Evolutionary conservation across 1,139 yeast species (phyloP).

Genomic region (Wickerhamomyces sp.): DNA sequence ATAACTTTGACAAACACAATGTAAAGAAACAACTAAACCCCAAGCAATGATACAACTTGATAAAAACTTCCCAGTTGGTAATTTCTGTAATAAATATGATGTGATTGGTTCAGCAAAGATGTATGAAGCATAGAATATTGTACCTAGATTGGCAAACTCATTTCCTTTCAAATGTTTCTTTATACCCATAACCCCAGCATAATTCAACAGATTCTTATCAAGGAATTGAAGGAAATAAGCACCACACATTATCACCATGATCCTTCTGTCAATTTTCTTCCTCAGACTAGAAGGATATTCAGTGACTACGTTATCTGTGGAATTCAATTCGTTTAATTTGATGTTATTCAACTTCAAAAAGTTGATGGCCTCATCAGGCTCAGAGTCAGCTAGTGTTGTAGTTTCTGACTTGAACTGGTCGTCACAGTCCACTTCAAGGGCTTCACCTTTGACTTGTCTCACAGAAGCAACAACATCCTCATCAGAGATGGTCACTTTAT

Average conservation of each 20-base stretch:
- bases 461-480: too few species aligned
- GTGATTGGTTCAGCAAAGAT: constrained; percentile 53
- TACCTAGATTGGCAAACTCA: constrained; percentile 51
- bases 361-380: constrained; percentile 21
- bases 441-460: too few species aligned
- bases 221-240: constrained; percentile 45
- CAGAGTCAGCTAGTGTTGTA: constrained; percentile 14
- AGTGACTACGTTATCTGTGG: constrained; percentile 13
- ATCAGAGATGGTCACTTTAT: too few species aligned
- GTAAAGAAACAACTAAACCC: constrained; percentile 43
- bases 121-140: constrained; percentile 49
- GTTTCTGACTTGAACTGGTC: constrained; percentile 11
- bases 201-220: constrained; percentile 44
- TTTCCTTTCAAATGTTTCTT: constrained; percentile 34
- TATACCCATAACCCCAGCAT: constrained; percentile 50
- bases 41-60: constrained; percentile 38
- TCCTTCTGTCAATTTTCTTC: constrained; percentile 37
- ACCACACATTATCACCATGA: constrained; percentile 41
- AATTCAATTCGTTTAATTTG: constrained; percentile 2
- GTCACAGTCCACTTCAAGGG: too few species aligned
- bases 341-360: constrained; percentile 14
- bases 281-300: constrained; percentile 24
- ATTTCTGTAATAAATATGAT: constrained; percentile 40
- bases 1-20: constrained; percentile 38
- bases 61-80: constrained; percentile 45